A percentile compares a stretch with the other conserved stretches of the same genome.
Evolutionary conservation across 371 early-diverging fungal genomes (phyloP).

Genomic region (Syncephalastrum sp.): DNA sequence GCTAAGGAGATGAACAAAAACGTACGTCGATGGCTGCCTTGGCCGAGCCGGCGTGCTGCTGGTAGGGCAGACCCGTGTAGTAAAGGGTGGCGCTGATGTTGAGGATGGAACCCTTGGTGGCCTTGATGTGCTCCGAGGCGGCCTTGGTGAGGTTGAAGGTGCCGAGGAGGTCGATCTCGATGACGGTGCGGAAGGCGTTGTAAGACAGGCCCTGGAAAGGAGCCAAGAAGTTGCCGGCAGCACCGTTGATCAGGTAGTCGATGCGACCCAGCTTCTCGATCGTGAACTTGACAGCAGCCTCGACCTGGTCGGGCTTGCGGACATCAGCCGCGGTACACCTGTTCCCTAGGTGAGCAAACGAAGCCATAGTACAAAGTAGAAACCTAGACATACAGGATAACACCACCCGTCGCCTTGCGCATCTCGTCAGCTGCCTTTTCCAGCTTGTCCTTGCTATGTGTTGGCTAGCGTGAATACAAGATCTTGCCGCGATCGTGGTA

Average conservation of each 20-base stretch:
- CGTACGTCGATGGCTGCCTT: constrained; percentile 45
- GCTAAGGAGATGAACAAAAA: neutral
- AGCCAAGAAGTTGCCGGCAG: constrained; percentile 82
- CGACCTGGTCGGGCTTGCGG: constrained; percentile 62
- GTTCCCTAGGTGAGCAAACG: neutral
- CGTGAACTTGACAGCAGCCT: constrained; percentile 61
- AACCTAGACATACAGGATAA: constrained; percentile 35
- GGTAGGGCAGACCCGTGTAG: constrained; percentile 60
- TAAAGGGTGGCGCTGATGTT: constrained; percentile 69
- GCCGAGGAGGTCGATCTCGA: constrained; percentile 50
- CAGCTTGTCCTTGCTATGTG: constrained; percentile 51
- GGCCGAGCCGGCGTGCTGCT: constrained; percentile 52
- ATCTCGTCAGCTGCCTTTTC: constrained; percentile 71
- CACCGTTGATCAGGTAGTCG: constrained; percentile 62
- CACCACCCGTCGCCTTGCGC: constrained; percentile 55
- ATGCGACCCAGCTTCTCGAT: constrained; percentile 69
- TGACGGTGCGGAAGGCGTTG: constrained; percentile 73
- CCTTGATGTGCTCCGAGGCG: constrained; percentile 68
- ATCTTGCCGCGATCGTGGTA: neutral
- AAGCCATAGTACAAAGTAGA: neutral
- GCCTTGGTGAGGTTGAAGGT: constrained; percentile 83
- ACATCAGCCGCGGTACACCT: constrained; percentile 62
- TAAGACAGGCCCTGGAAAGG: constrained; percentile 65
- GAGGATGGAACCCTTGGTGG: constrained; percentile 65
- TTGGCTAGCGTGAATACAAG: too few relatives aligned